A percentile compares a stretch with the other conserved stretches of the same genome.
These are phyloP conservation scores for Dorcoceras hygrometricum DNA, from an alignment of 257 asterid genomes.

Conservation along the genomic window DNA sequence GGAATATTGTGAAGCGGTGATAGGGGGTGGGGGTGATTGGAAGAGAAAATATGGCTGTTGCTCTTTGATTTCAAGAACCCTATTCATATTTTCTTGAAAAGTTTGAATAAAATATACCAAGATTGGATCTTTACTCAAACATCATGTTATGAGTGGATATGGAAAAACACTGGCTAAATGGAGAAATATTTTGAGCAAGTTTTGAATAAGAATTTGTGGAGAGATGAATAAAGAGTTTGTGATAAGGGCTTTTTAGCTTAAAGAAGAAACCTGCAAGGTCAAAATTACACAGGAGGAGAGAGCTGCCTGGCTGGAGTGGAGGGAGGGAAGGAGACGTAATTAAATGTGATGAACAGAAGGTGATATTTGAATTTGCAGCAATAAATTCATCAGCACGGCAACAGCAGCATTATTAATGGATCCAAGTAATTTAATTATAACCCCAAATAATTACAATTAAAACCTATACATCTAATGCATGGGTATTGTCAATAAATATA, in stretches of 20 bases:
- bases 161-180: conserved; percentile 26
- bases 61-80: conserved; percentile 38
- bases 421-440: conserved; percentile 26
- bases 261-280: conserved; percentile 51
- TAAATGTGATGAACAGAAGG: conserved; percentile 44
- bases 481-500: conserved; percentile 22
- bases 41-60: conserved; percentile 44
- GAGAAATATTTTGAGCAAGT: conserved; percentile 14
- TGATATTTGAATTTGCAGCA: conserved; percentile 43
- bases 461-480: conserved; percentile 23
- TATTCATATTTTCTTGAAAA: conserved; percentile 29
- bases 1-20: conserved; percentile 24
- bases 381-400: conserved; percentile 36
- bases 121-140: conserved; percentile 34
- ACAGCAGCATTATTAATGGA: conserved; percentile 39
- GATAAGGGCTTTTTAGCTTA: conserved; percentile 34
- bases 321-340: too few relatives aligned
- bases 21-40: conserved; percentile 50
- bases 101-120: conserved; percentile 20
- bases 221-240: conserved; percentile 30
- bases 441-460: conserved; percentile 21
- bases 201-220: conserved; percentile 16
- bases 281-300: conserved; percentile 38
- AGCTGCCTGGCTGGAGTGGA: conserved; percentile 17
- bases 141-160: conserved; percentile 18